Conservation (phyloP, 805 yeast genomes). For the Candida ficus region DNA sequence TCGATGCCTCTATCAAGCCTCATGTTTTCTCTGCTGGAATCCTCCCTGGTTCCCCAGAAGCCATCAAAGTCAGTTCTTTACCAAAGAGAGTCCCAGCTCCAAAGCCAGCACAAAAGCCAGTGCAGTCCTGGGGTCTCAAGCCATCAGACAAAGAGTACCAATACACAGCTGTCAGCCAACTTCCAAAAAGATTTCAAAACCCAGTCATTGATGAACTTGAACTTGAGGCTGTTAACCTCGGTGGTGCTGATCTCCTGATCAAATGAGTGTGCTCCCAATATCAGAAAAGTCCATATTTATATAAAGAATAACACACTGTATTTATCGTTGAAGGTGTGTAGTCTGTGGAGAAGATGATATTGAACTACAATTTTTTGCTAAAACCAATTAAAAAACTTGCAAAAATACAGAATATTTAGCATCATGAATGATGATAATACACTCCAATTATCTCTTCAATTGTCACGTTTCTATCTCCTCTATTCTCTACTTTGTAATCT, state of each 20-base stretch:
- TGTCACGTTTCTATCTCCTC: too few relatives aligned
- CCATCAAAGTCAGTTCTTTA: conserved; percentile 20
- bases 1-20: conserved; percentile 32
- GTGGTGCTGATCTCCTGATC: conserved; percentile 57
- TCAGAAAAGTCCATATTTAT: too few relatives aligned
- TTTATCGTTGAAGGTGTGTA: too few relatives aligned
- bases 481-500: too few relatives aligned
- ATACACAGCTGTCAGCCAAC: conserved; percentile 50
- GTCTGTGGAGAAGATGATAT: too few relatives aligned
- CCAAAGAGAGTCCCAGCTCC: conserved; percentile 16
- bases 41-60: conserved; percentile 30
- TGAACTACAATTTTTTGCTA: too few relatives aligned
- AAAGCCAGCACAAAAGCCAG: conserved; percentile 15
- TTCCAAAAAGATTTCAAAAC: conserved; percentile 75
- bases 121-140: conserved; percentile 40
- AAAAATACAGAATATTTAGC: too few relatives aligned
- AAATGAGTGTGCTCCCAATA: too few relatives aligned
- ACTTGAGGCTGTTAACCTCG: conserved; percentile 70
- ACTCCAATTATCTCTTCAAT: too few relatives aligned
- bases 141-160: conserved; percentile 39
- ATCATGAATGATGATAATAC: too few relatives aligned
- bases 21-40: conserved; percentile 41
- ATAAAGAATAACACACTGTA: too few relatives aligned
- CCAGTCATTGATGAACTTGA: conserved; percentile 58
- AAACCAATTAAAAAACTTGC: too few relatives aligned